These are phyloP conservation scores for Coniella lustricola DNA, from an alignment of 2,329 filamentous ascomycete genomes.

Conservation along the genomic window DNA sequence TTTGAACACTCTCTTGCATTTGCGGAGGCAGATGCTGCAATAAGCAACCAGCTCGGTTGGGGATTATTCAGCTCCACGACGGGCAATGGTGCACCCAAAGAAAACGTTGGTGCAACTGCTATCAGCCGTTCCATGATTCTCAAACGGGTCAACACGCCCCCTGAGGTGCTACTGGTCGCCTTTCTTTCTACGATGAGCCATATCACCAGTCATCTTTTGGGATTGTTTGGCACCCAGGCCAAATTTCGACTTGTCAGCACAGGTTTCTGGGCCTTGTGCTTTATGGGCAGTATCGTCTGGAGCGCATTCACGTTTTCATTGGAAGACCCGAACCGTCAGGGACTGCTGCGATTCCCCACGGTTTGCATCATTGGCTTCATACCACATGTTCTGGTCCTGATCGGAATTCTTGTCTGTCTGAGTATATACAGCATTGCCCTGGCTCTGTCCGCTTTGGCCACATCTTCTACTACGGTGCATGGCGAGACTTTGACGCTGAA, in stretches of 20 bases:
- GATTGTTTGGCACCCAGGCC: conserved; percentile 71
- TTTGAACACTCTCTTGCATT: conserved; percentile 96
- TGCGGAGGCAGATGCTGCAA: conserved; percentile 85
- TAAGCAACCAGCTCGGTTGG: conserved; percentile 72
- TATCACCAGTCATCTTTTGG: conserved; percentile 74
- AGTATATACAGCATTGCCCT: conserved; percentile 74
- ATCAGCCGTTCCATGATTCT: conserved; percentile 62
- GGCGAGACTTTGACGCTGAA: conserved; percentile 34
- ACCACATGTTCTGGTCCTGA: conserved; percentile 80
- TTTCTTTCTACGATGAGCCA: conserved; percentile 88
- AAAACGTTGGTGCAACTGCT: conserved; percentile 30
- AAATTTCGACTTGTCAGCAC: conserved; percentile 80
- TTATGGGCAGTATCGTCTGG: conserved; percentile 79
- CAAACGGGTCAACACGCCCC: conserved; percentile 75
- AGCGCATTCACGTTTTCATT: conserved; percentile 59
- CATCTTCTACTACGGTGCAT: conserved; percentile 40
- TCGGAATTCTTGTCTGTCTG: conserved; percentile 69
- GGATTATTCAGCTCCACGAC: conserved; percentile 48
- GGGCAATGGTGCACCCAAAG: conserved; percentile 37
- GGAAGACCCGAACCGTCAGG: conserved; percentile 53
- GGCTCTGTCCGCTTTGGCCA: conserved; percentile 63
- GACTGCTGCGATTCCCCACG: conserved; percentile 80
- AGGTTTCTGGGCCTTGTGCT: conserved; percentile 81
- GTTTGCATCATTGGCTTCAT: conserved; percentile 94
- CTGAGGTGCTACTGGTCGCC: conserved; percentile 80